These are phyloP conservation scores for Parsonsia alboflavescens DNA, from an alignment of 257 asterid genomes.

Conservation along the genomic window DNA sequence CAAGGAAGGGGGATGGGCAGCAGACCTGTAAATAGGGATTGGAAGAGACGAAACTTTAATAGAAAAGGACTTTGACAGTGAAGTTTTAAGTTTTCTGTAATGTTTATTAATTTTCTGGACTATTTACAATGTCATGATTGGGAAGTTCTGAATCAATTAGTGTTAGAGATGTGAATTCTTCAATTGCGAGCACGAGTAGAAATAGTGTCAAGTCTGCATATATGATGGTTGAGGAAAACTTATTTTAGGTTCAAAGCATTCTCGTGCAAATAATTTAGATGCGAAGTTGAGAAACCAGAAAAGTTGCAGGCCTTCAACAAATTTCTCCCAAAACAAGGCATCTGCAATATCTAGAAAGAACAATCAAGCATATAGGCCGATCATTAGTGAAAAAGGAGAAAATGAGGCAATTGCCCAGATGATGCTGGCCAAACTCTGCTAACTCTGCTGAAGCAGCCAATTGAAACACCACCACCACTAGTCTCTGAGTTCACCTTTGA, in stretches of 20 bases:
- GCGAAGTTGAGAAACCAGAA: conserved; percentile 48
- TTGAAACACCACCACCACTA: too few relatives aligned
- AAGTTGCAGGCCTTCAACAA: conserved; percentile 13
- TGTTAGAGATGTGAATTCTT: conserved; percentile 1
- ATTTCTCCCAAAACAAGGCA: neutral
- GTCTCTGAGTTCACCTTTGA: conserved; percentile 46
- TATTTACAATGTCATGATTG: neutral
- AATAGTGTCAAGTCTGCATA: neutral
- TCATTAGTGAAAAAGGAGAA: neutral
- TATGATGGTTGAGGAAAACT: conserved; percentile 15
- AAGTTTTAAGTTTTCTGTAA: too few relatives aligned
- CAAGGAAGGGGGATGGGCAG: too few relatives aligned
- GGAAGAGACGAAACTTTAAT: too few relatives aligned
- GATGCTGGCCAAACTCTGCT: neutral
- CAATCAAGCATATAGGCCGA: neutral
- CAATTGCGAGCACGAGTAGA: neutral
- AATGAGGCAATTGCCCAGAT: neutral
- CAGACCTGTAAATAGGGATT: too few relatives aligned
- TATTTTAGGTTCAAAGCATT: conserved; percentile 59
- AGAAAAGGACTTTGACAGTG: too few relatives aligned
- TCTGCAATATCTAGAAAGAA: neutral
- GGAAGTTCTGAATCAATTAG: neutral
- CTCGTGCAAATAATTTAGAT: conserved; percentile 28
- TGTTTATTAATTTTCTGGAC: too few relatives aligned
- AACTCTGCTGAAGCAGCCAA: neutral